Base-by-base conservation (phyloP, 805 yeast species). In the Metschnikowia anglica region DNA sequence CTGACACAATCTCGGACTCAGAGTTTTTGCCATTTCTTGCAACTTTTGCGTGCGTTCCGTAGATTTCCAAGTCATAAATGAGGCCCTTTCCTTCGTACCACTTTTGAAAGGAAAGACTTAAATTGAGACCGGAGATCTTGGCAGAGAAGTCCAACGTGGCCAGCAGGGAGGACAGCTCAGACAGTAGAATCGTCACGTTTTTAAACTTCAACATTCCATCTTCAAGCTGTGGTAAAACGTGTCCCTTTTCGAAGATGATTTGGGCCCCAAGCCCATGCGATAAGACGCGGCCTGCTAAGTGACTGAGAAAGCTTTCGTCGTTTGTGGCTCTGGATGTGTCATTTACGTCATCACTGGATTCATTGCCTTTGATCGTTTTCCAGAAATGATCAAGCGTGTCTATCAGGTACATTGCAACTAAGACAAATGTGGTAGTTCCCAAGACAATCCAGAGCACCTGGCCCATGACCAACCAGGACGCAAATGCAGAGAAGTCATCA, bases 381-480 rank as follows among this genome's bases (percentile, higher is more conserved):
- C 59, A 46, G 15, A 61, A 38, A 26, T 58, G 59, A 31, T 68
- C 71, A 39, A 61, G 56, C 9, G 58, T 50, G 32, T 77, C 72
- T 3, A 74, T 57, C 1, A 73, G 51, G 52, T 77, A 76, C 55
- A 78, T 65, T 5, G 72, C 47, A 24, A 70, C 63, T 27, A 80
- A 71, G 7, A 71, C 72, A 54, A 77, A 78, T 1, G 82, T 78
- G 7, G 83, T 78, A 2, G 83, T 78, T 3, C 83, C 83, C 41
- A 78, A 60, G 11, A 76, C 55, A 13, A 78, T 63, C 81, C 81
- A 77, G 27, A 78, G 55, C 16, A 76, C 60, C 51, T 77, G 74
- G 0, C 82, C 83, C 80, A 78, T 74, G 23, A 78, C 66, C 10
- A 76, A 57, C 80, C 80, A 78, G 4, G 81, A 76, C 8, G 73